Evolutionary conservation across 192 early-diverging fungal genomes (phyloP).

Genomic region (Backusella mclennaniae): DNA sequence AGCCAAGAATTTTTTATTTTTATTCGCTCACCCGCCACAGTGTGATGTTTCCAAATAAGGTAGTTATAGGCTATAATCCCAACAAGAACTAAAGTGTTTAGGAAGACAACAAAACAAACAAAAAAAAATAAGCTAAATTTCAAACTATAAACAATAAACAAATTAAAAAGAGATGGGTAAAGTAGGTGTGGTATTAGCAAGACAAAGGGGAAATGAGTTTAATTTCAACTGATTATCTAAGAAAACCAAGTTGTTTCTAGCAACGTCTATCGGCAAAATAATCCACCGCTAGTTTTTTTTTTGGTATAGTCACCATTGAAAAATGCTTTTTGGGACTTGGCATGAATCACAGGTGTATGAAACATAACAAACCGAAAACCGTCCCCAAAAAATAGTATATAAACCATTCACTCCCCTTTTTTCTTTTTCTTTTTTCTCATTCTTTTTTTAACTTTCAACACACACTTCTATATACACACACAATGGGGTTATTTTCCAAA

Average conservation of each 20-base stretch:
- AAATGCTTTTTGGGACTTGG: not conserved
- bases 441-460: not conserved
- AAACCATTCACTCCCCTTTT: not conserved
- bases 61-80: not conserved
- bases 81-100: not conserved
- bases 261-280: not conserved
- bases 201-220: not conserved
- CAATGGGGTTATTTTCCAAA: slow-evolving; percentile 32
- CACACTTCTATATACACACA: not conserved
- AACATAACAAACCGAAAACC: not conserved
- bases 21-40: not conserved
- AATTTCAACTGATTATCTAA: not conserved
- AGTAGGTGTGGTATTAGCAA: not conserved
- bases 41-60: not conserved
- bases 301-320: not conserved
- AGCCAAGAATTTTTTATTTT: not conserved
- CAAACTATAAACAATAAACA: not conserved
- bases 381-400: not conserved
- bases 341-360: not conserved
- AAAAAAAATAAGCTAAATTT: not conserved
- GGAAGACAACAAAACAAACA: not conserved
- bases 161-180: not conserved
- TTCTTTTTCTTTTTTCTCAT: not conserved
- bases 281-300: not conserved
- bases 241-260: not conserved